These are phyloP conservation scores for Trichosanthes cucumerina DNA, from an alignment of 306 rosid genomes.

Conservation along the genomic window DNA sequence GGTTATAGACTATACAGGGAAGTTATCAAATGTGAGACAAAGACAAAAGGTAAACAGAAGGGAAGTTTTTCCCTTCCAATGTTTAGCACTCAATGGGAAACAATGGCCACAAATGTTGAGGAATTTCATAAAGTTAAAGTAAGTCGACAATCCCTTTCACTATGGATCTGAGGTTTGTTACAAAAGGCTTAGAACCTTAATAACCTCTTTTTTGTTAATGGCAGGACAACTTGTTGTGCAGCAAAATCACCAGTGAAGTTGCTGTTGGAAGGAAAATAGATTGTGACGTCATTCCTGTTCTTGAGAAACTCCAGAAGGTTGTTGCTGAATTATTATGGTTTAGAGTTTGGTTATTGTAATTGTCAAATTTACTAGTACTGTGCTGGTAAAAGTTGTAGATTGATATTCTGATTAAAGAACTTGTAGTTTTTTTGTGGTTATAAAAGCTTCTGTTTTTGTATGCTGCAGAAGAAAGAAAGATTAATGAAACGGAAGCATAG, in stretches of 20 bases:
- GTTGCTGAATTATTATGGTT: conserved; percentile 6
- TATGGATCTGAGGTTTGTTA: background rate
- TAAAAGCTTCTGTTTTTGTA: conserved; percentile 5
- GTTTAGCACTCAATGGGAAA: conserved; percentile 60
- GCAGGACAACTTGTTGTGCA: conserved; percentile 55
- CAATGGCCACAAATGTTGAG: conserved; percentile 60
- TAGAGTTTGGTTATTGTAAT: background rate
- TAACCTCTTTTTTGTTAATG: conserved; percentile 18
- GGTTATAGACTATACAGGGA: conserved; percentile 57
- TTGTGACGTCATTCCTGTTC: conserved; percentile 52
- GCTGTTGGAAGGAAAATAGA: conserved; percentile 42
- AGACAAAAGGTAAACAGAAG: conserved; percentile 25
- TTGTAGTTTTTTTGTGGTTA: background rate
- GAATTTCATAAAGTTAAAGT: conserved; percentile 60
- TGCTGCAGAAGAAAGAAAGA: conserved; percentile 50
- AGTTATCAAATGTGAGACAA: conserved; percentile 28
- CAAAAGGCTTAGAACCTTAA: background rate
- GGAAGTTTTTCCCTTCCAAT: conserved; percentile 27
- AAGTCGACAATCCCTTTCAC: conserved; percentile 12
- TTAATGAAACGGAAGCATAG: conserved; percentile 39
- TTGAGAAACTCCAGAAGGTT: conserved; percentile 61
- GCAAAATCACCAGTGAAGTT: conserved; percentile 37
- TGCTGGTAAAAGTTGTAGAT: background rate
- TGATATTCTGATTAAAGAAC: background rate
- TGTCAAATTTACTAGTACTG: background rate